Evolutionary conservation across 345 rosid genomes (phyloP).

Genomic region (Isatis tinctoria): DNA sequence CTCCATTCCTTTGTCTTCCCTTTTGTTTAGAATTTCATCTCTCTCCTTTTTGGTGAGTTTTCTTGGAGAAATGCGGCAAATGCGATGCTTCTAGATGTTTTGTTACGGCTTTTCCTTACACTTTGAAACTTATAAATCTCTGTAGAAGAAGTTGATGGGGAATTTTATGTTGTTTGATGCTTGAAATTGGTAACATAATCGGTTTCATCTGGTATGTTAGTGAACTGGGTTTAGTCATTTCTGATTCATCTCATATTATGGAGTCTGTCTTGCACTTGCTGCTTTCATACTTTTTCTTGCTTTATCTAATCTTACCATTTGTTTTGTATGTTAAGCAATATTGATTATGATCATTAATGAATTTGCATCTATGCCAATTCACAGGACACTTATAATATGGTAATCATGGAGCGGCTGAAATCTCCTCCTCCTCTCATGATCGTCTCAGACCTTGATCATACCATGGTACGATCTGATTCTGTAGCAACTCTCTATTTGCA

Average conservation of each 20-base stretch:
- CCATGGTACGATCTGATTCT: slow-evolving; percentile 59
- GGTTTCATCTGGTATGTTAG: background rate
- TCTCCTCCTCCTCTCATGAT: slow-evolving; percentile 76
- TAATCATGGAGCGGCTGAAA: slow-evolving; percentile 63
- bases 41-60: background rate
- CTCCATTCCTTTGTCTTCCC: background rate
- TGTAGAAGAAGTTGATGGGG: background rate
- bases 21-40: background rate
- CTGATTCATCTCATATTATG: background rate
- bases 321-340: no score
- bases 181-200: background rate
- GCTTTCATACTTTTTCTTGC: background rate
- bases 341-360: background rate
- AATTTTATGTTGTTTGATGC: background rate
- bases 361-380: background rate
- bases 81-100: background rate
- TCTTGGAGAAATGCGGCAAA: background rate
- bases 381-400: slow-evolving; percentile 1
- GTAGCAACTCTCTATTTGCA: background rate
- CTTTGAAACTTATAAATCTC: background rate
- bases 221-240: background rate
- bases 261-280: background rate
- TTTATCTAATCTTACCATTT: background rate
- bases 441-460: slow-evolving; percentile 96
- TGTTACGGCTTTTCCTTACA: background rate